Evolutionary conservation across 495 filamentous ascomycete species (phyloP).

Genomic region (Entonaema liquescens): DNA sequence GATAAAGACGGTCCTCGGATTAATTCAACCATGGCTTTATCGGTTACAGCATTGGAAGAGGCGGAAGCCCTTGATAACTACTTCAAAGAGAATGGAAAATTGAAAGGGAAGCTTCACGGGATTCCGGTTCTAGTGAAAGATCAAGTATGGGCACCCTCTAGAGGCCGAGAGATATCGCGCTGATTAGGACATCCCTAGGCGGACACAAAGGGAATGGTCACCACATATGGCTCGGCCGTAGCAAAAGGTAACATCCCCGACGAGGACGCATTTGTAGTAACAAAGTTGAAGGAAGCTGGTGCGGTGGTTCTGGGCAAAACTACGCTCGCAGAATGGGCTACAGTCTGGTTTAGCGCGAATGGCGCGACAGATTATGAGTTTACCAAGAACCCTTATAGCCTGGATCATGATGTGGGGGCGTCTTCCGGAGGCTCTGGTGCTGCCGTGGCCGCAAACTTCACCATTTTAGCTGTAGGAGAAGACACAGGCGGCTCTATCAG

Average conservation of each 20-base stretch:
- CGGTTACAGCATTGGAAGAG: constrained; percentile 28
- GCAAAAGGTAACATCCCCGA: constrained; percentile 30
- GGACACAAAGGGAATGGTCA: constrained; percentile 41
- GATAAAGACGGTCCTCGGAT: constrained; percentile 39
- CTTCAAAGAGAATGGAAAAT: constrained; percentile 4
- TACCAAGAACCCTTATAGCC: constrained; percentile 37
- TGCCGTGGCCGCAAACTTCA: constrained; percentile 44
- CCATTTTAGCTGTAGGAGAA: constrained; percentile 43
- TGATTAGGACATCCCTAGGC: constrained; percentile 7
- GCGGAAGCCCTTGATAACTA: constrained; percentile 26
- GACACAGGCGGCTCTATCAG: constrained; percentile 41
- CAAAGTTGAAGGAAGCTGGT: constrained; percentile 55
- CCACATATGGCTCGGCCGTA: constrained; percentile 35
- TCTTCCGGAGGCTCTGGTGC: constrained; percentile 45
- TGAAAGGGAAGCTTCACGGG: constrained; percentile 42
- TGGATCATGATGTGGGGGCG: constrained; percentile 27
- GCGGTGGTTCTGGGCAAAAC: constrained; percentile 56
- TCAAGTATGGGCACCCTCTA: constrained; percentile 21
- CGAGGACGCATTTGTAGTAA: constrained; percentile 47
- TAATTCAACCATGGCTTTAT: constrained; percentile 40
- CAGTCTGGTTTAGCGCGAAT: constrained; percentile 27
- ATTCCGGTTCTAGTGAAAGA: constrained; percentile 44
- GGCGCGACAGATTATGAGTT: constrained; percentile 36
- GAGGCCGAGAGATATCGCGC: background rate
- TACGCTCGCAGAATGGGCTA: constrained; percentile 29